Evolutionary conservation across 176 grass and related monocot species (phyloP), one percentile per base, ranked within the genome.

Genomic region (Aegilops speltoides): DNA sequence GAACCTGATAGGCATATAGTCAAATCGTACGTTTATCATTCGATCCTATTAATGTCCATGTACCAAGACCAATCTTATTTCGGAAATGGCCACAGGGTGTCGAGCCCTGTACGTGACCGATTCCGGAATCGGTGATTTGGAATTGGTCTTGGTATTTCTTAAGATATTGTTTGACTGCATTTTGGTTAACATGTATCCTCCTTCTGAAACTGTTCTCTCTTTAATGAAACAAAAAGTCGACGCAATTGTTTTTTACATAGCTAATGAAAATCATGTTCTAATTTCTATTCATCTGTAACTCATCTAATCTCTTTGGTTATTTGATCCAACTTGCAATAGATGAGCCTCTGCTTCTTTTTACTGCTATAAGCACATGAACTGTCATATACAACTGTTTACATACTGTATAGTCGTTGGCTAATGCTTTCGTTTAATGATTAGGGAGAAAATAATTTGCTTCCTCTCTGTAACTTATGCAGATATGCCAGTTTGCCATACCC

Each of bases 401-500:
- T 50, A 74, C 48, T 65, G 13, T 23, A 32, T 36, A 72, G 38
- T 84, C 31, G 54, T 86, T 67, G 22, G 77, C 31, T 28, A 64
- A 48, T 84, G 73, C 1, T 41, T 67, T 83, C 15, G 85, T 46
- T 61, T 80, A 45, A 54, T 78, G 54, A 68, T 26, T 33, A 38
- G 10, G 34, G 63, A 64, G 28, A 67, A 45, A 81, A 29, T 26
- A 48, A 16, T 28, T 50, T 79, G 33, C 13, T 13, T 69, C 79
- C 70, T 52, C 24, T 20, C 37, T 90, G n/a, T 80, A 86, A 48
- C 40, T 63, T 90, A 78, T 94, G 80, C 91, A 98, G 96, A 86
- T 91, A 89, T 81, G 84, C 93, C 38, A 94, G 79, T 78, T 34
- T 98, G 45, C 79, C 83, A 61, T 81, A 86, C 89, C 92, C 94